These are phyloP conservation scores for Hemileccinum rubropunctum DNA, from an alignment of 768 basidiomycete genomes.

Conservation along the genomic window DNA sequence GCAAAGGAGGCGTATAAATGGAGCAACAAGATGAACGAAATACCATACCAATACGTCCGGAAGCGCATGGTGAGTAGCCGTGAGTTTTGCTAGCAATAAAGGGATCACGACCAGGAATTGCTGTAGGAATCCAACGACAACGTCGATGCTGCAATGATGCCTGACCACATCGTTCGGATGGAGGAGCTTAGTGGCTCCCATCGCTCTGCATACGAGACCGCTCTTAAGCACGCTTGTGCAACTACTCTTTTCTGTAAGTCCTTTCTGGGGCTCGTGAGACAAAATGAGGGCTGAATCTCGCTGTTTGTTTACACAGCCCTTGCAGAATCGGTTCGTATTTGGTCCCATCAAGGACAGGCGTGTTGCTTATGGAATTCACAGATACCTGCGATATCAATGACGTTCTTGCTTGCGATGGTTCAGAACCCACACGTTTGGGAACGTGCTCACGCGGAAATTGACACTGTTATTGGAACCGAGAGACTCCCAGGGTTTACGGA, in stretches of 20 bases:
- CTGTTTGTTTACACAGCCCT: neutral
- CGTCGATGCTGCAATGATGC: slow-evolving; percentile 3
- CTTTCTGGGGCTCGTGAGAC: too few species aligned
- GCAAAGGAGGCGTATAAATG: slow-evolving; percentile 13
- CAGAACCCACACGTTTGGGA: neutral
- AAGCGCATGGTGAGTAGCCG: slow-evolving; percentile 27
- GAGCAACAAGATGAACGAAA: slow-evolving; percentile 7
- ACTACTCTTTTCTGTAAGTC: neutral
- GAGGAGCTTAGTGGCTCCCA: slow-evolving; percentile 2
- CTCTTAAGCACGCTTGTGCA: slow-evolving; percentile 7
- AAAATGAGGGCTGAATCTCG: neutral
- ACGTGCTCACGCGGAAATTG: neutral
- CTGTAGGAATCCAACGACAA: neutral
- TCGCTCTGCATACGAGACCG: neutral
- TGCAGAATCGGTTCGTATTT: neutral
- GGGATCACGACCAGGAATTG: too few species aligned
- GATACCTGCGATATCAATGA: neutral
- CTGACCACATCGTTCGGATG: slow-evolving; percentile 17
- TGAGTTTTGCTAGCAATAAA: neutral
- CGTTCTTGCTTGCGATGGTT: neutral
- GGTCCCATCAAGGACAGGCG: too few species aligned
- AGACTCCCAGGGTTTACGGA: neutral
- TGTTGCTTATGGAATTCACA: neutral
- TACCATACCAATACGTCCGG: slow-evolving; percentile 27
- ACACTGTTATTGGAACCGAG: neutral